Evolutionary conservation across 768 basidiomycete species (phyloP).

Genomic region (Suillus placidus): DNA sequence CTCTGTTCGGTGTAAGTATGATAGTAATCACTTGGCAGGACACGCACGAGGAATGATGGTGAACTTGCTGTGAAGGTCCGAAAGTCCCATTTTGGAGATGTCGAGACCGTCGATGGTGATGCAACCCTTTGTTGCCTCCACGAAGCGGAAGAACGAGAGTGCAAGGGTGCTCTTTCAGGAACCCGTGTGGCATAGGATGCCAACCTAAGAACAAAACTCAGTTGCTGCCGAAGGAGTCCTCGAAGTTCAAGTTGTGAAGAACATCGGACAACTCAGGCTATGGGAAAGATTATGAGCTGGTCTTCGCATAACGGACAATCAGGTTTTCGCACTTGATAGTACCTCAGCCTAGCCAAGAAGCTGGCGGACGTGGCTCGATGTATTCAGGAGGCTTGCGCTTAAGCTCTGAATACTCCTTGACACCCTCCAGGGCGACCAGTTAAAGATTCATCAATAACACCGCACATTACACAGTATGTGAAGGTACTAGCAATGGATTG

Average conservation of each 20-base stretch:
- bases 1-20: conserved; percentile 47
- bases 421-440: conserved; percentile 82
- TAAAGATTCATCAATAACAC: conserved; percentile 9
- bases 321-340: conserved; percentile 73
- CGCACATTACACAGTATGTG: not conserved
- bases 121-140: conserved; percentile 78
- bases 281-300: not conserved
- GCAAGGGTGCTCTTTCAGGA: conserved; percentile 84
- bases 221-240: conserved; percentile 23
- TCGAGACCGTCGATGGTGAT: conserved; percentile 81
- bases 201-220: conserved; percentile 45
- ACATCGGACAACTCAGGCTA: conserved; percentile 89
- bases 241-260: conserved; percentile 77
- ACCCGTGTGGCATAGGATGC: conserved; percentile 69
- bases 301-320: conserved; percentile 72
- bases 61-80: conserved; percentile 74
- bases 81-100: conserved; percentile 77
- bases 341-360: conserved; percentile 77
- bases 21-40: not conserved
- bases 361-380: conserved; percentile 80
- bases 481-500: conserved; percentile 78
- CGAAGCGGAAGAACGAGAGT: conserved; percentile 86
- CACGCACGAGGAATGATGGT: conserved; percentile 75
- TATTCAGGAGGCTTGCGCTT: conserved; percentile 80
- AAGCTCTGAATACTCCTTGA: conserved; percentile 89